Evolutionary conservation across 129 eudicot genomes (phyloP).

Genomic region (Saussurea involucrata): DNA sequence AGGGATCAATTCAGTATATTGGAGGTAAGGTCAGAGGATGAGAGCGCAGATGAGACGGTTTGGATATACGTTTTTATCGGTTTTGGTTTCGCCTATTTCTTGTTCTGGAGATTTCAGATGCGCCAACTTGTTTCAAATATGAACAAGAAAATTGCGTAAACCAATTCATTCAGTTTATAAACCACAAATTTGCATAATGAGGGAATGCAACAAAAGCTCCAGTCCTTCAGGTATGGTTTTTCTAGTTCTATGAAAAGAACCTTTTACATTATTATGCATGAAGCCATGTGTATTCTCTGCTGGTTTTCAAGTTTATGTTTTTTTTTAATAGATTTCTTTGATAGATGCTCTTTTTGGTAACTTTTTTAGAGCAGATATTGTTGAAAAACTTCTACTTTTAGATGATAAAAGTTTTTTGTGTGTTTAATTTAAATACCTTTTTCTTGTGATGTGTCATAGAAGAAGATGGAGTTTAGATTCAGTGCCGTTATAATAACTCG

Average conservation of each 20-base stretch:
- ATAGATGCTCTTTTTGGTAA: neutral
- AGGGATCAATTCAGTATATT: conserved; percentile 62
- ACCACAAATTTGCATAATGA: neutral
- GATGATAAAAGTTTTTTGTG: neutral
- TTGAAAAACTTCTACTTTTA: neutral
- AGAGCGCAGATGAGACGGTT: conserved; percentile 46
- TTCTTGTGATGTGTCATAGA: neutral
- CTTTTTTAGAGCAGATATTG: neutral
- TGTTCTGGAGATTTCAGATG: conserved; percentile 88
- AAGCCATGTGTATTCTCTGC: neutral
- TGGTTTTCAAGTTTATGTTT: neutral
- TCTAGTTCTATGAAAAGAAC: neutral
- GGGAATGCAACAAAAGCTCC: neutral
- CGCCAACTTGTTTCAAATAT: conserved; percentile 53
- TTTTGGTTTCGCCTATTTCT: conserved; percentile 71
- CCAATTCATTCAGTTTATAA: neutral
- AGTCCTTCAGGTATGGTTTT: neutral
- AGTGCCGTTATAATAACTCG: neutral
- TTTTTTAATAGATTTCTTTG: neutral
- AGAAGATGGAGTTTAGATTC: neutral
- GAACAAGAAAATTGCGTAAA: conserved; percentile 57
- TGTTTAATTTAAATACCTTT: neutral
- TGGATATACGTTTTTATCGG: conserved; percentile 82
- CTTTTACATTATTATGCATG: neutral
- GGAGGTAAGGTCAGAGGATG: conserved; percentile 61